A percentile compares a stretch with the other conserved stretches of the same genome.
Evolutionary conservation across 2,329 filamentous ascomycete species (phyloP).

Genomic region (Coniochaeta prunicola): DNA sequence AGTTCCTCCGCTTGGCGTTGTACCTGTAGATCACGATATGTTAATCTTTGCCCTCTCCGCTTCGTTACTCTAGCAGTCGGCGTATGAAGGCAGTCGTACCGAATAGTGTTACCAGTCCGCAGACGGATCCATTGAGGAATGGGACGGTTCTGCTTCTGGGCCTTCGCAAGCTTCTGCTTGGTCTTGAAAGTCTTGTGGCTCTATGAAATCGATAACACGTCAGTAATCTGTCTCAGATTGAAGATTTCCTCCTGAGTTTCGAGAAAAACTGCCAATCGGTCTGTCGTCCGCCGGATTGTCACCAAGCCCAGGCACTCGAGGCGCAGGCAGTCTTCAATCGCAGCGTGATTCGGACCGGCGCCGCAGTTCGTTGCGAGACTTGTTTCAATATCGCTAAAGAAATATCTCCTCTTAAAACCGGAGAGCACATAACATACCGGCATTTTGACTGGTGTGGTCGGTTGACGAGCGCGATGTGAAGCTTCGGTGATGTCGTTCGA

Average conservation of each 20-base stretch:
- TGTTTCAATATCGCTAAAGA: not conserved
- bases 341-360: not conserved
- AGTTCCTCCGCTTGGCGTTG: slow-evolving; percentile 99
- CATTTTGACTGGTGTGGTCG: slow-evolving; percentile 30
- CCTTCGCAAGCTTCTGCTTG: slow-evolving; percentile 99
- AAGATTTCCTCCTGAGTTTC: not conserved
- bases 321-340: not conserved
- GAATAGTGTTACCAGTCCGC: slow-evolving; percentile 97
- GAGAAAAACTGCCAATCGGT: not conserved
- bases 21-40: slow-evolving; percentile 55
- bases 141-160: slow-evolving; percentile 99
- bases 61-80: slow-evolving; percentile 3
- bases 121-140: slow-evolving; percentile 99
- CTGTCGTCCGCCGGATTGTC: not conserved
- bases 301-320: not conserved
- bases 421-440: slow-evolving; percentile 24
- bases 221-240: not conserved
- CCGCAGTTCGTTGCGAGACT: not conserved
- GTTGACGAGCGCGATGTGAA: slow-evolving; percentile 1
- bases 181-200: slow-evolving; percentile 99
- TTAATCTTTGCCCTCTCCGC: slow-evolving; percentile 1
- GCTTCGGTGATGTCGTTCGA: slow-evolving; percentile 1
- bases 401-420: not conserved
- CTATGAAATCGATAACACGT: slow-evolving; percentile 46
- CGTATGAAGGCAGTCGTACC: slow-evolving; percentile 54